These are phyloP conservation scores for Fusarium subglutinans DNA, from an alignment of 2,329 filamentous ascomycete genomes.

Conservation along the genomic window DNA sequence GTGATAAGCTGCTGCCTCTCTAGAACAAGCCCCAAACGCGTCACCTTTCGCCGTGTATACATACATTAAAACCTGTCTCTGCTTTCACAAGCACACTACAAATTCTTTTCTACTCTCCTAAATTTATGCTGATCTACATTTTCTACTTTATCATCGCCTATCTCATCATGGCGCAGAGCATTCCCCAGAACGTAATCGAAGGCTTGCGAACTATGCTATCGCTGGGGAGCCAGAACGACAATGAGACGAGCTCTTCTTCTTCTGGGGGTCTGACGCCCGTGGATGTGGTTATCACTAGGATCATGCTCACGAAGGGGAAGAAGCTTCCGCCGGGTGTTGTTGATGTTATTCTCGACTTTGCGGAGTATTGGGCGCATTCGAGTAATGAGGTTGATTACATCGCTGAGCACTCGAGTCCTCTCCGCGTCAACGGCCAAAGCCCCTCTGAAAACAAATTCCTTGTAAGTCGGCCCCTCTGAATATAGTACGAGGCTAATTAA, in stretches of 20 bases:
- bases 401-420: slow-evolving; percentile 28
- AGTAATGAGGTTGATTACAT: slow-evolving; percentile 46
- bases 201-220: slow-evolving; percentile 25
- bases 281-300: slow-evolving; percentile 61
- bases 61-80: background rate
- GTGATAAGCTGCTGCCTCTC: slow-evolving; percentile 27
- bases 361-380: slow-evolving; percentile 70
- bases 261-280: slow-evolving; percentile 51
- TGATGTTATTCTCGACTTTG: slow-evolving; percentile 65
- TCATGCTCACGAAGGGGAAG: slow-evolving; percentile 55
- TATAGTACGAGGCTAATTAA: background rate
- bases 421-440: slow-evolving; percentile 40
- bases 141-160: slow-evolving; percentile 19
- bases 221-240: background rate
- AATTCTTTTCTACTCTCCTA: too few species aligned
- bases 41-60: slow-evolving; percentile 21
- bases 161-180: slow-evolving; percentile 43
- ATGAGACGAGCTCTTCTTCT: background rate
- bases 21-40: slow-evolving; percentile 24
- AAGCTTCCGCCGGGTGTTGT: slow-evolving; percentile 64
- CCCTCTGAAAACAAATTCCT: slow-evolving; percentile 47
- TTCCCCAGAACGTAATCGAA: slow-evolving; percentile 35
- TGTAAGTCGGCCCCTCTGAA: slow-evolving; percentile 32
- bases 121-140: slow-evolving; percentile 28
- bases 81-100: background rate